Base-by-base conservation (phyloP, 1,284 basidiomycete species). In the Malassezia brasiliensis region DNA sequence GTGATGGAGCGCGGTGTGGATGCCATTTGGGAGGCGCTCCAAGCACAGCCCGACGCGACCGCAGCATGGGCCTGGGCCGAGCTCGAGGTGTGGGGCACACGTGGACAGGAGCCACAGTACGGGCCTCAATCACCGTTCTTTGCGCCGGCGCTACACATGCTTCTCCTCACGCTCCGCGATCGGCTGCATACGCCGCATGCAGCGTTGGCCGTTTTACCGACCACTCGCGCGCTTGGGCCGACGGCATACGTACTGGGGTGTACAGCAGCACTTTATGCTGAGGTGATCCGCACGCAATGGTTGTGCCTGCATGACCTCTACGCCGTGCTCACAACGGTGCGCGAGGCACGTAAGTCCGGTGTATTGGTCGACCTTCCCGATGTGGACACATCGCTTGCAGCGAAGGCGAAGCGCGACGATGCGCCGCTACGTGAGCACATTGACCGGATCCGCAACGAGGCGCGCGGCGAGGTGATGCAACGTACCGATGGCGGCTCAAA, bases 241-340 rank as follows among this genome's bases (percentile, higher is more conserved):
- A 61, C 67, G 20, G 56, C 60, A 11, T 66, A 64, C 51, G 68
- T 72, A 14, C 53, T 71, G 7, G 69, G 69, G 22, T 64, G 67
- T 31, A 72, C 69, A 2, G 61, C 63, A 14, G 47, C 57, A 11
- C 56, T 72, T 3, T 68, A 61, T 54, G 65, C 64, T 48, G 68
- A 72, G 47, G 58, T 68, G 7, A 47, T 71, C 42, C 59, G 62
- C 32, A 69, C 67, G 1, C 59, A 66, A 28, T 71, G 67, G 67
- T 50, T 64, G 31, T 63, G 56, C 37, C 45, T 69, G 2, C 54
- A 62, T 11, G 69, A 71, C 47, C 34, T 50, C 3, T 41, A 52
- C 22, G 50, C 20, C 5, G 55, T 57, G 19, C 40, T 57, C 14
- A 32, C 22, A 2, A 52, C 45, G 7, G 55, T 36, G n/a, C 38